Percentiles rank a stretch among this genome's conserved stretches.
These are phyloP conservation scores for Neocallimastix lanati DNA, from an alignment of 192 early-diverging fungal genomes.

Conservation along the genomic window DNA sequence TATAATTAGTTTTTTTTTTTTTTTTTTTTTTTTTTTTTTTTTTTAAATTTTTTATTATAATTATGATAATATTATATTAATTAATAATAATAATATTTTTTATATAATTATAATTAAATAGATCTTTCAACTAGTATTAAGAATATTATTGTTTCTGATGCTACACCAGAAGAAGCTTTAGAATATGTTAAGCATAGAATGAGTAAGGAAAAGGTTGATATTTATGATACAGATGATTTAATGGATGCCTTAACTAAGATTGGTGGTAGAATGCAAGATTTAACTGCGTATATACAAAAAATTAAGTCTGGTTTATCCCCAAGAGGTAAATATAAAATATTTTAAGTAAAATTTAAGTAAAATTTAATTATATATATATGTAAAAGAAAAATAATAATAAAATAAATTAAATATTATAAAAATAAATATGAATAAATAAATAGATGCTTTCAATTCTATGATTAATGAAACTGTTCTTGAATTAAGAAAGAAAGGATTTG, in stretches of 20 bases:
- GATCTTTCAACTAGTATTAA: slow-evolving; percentile 54
- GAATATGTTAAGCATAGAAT: slow-evolving; percentile 32
- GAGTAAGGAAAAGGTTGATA: slow-evolving; percentile 11
- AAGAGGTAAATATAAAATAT: slow-evolving; percentile 19
- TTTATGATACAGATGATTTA: slow-evolving; percentile 9
- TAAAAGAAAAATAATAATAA: too few relatives aligned
- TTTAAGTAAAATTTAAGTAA: too few relatives aligned
- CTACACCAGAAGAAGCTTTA: slow-evolving; percentile 36
- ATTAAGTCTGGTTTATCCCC: slow-evolving; percentile 49
- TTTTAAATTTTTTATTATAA: too few relatives aligned
- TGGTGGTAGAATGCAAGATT: slow-evolving; percentile 79
- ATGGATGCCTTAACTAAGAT: slow-evolving; percentile 36
- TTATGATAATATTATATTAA: too few relatives aligned
- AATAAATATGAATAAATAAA: too few relatives aligned
- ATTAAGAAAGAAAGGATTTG: slow-evolving; percentile 71
- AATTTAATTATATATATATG: too few relatives aligned
- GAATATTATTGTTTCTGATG: slow-evolving; percentile 47
- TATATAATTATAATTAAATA: too few relatives aligned
- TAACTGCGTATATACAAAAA: slow-evolving; percentile 77
- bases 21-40: too few relatives aligned
- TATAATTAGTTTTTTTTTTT: too few relatives aligned
- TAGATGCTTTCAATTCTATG: slow-evolving; percentile 69
- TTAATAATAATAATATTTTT: too few relatives aligned
- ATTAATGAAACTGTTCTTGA: slow-evolving; percentile 60
- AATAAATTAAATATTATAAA: too few relatives aligned